Evolutionary conservation across 2,329 filamentous ascomycete species (phyloP).

Genomic region (Diplodia corticola): DNA sequence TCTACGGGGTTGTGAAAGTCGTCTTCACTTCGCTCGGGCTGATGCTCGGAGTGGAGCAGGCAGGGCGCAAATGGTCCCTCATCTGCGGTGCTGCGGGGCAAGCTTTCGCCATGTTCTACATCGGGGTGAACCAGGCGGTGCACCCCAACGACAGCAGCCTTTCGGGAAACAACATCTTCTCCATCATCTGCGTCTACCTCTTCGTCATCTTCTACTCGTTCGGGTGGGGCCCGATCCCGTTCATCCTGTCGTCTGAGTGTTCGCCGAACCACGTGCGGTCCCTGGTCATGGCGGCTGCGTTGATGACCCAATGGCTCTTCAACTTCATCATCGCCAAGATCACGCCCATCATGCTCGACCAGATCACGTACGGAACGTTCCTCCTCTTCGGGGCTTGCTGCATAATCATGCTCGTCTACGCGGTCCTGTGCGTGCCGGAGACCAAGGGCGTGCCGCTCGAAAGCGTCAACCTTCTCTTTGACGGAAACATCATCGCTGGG

Average conservation of each 20-base stretch:
- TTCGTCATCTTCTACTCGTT: slow-evolving; percentile 51
- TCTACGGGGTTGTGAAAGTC: slow-evolving; percentile 51
- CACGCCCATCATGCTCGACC: slow-evolving; percentile 45
- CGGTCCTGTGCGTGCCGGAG: slow-evolving; percentile 46
- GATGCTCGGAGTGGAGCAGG: slow-evolving; percentile 48
- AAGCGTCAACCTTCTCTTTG: slow-evolving; percentile 45
- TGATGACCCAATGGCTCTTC: slow-evolving; percentile 51
- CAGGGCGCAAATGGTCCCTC: slow-evolving; percentile 48
- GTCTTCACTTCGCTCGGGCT: slow-evolving; percentile 46
- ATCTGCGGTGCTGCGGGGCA: slow-evolving; percentile 46
- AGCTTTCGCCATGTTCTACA: slow-evolving; percentile 48
- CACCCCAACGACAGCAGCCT: slow-evolving; percentile 34
- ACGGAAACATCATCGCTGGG: slow-evolving; percentile 44
- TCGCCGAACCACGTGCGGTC: slow-evolving; percentile 44
- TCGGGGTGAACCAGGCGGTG: slow-evolving; percentile 38
- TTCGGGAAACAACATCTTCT: slow-evolving; percentile 44
- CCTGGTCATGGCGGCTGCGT: slow-evolving; percentile 45
- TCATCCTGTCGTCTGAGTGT: slow-evolving; percentile 46
- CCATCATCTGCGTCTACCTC: slow-evolving; percentile 55
- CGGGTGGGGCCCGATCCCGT: slow-evolving; percentile 49
- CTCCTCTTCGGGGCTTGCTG: slow-evolving; percentile 45
- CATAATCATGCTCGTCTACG: slow-evolving; percentile 45
- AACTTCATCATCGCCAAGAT: slow-evolving; percentile 41
- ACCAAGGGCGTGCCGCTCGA: slow-evolving; percentile 48
- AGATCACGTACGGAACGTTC: slow-evolving; percentile 48